A percentile compares a stretch with the other conserved stretches of the same genome.
These are phyloP conservation scores for Naganishia sp. DNA, from an alignment of 1,284 basidiomycete species.

Conservation along the genomic window DNA sequence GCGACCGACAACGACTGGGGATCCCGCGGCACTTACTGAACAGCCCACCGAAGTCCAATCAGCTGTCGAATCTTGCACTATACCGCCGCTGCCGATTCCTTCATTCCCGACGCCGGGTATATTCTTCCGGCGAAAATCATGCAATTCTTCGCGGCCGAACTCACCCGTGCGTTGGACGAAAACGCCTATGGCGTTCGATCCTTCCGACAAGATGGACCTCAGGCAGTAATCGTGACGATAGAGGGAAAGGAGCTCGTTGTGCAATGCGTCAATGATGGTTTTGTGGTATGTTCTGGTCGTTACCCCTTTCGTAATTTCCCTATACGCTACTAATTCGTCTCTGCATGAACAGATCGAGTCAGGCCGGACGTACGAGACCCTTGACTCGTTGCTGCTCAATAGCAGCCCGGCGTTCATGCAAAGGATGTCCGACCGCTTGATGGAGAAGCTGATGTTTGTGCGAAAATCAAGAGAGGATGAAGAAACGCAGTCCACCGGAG, in stretches of 20 bases:
- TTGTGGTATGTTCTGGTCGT: conserved; percentile 1
- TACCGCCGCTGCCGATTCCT: no score
- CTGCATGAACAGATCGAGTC: neutral
- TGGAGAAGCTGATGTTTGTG: neutral
- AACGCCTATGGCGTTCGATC: no score
- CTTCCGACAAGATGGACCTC: neutral
- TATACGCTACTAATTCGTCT: neutral
- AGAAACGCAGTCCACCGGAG: neutral
- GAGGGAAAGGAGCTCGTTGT: conserved; percentile 2
- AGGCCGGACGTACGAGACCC: conserved; percentile 14
- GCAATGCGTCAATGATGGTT: conserved; percentile 17
- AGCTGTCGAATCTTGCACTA: no score
- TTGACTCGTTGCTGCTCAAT: conserved; percentile 11
- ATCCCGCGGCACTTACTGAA: no score
- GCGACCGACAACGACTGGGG: no score
- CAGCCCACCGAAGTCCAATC: no score
- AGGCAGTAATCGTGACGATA: neutral
- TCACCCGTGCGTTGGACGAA: no score
- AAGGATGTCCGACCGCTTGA: conserved; percentile 2
- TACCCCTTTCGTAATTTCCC: neutral
- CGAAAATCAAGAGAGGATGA: neutral
- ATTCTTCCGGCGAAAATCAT: no score
- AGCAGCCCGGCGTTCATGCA: neutral
- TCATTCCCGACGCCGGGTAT: no score
- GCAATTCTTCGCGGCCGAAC: no score